Base-by-base conservation (phyloP, 768 basidiomycete species). In the Pleurotus giganteus region DNA sequence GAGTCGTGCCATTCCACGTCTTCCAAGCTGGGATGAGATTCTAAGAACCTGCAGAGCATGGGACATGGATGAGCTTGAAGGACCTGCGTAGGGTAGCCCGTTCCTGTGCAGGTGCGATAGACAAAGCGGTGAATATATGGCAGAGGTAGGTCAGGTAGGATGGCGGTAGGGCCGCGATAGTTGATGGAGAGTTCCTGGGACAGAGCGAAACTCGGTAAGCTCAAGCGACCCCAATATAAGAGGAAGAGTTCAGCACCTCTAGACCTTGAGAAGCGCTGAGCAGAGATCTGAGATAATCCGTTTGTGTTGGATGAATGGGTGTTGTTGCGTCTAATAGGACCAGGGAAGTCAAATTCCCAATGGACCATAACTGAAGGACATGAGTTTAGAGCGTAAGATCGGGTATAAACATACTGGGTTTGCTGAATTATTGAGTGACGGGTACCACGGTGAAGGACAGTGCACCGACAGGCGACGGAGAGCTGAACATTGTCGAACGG, bases 1-100 rank as follows among this genome's bases (percentile, higher is more conserved):
- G 32, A 34, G 37, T 51, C 49, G 11, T 17, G 27, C 49, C 49
- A 51, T 23, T 51, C 49, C 8, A 51, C 49, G 24, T 34, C 31
- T 51, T 51, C 49, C 21, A 51, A 12, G 31, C 17, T 36, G 4
- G 49, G 49, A 51, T 51, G 49, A 9, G 31, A 23, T n/a, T 36
- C 31, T 26, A 51, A 24, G 49, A 51, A 51, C n/a, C n/a, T 34
- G 15, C 23, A 37, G 29, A n/a, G n/a, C n/a, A n/a, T 51, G 6
- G 37, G 15, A 32, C 29, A 51, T 19, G 49, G 31, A 24, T 17
- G 37, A 23, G 49, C 32, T 9, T n/a, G 32, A 13, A 34, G 49
- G n/a, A 17, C n/a, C 17, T 21, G n/a, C 23, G 34, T 29, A 11
- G 17, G n/a, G 17, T 51, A 37, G 24, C 37, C 34, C n/a, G n/a